Evolutionary conservation across 148 eudicot genomes (phyloP).

Genomic region (Persicaria tinctoria): DNA sequence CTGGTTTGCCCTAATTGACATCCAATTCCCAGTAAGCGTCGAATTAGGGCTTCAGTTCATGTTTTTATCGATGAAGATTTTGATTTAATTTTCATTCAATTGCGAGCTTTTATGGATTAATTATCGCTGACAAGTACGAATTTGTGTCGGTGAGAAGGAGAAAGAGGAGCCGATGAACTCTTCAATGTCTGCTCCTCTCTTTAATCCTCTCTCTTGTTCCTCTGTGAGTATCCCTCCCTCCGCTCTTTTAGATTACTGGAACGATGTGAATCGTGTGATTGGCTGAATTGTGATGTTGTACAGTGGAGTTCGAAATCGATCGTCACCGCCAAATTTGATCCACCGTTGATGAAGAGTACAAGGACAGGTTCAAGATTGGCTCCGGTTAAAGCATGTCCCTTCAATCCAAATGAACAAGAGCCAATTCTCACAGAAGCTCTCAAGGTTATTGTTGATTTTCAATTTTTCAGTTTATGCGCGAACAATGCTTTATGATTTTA

Average conservation of each 20-base stretch:
- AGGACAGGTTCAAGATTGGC: neutral
- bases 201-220: neutral
- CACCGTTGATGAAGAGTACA: neutral
- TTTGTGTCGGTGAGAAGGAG: neutral
- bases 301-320: constrained; percentile 4
- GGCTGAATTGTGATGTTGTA: neutral
- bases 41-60: constrained; percentile 3
- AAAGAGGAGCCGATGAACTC: neutral
- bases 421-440: constrained; percentile 14
- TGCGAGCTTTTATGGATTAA: neutral
- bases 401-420: neutral
- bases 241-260: neutral
- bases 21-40: neutral
- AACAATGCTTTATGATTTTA: neutral
- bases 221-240: neutral
- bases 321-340: neutral
- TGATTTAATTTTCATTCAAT: neutral
- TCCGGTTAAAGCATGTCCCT: constrained; percentile 7
- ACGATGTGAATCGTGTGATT: neutral
- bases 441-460: neutral
- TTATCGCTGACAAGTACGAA: neutral
- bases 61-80: neutral
- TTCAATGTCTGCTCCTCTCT: constrained; percentile 8
- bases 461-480: neutral
- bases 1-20: no score